Evolutionary conservation across 345 rosid species (phyloP), one percentile per base, ranked within the genome.

Genomic region (Arabis hirsuta): DNA sequence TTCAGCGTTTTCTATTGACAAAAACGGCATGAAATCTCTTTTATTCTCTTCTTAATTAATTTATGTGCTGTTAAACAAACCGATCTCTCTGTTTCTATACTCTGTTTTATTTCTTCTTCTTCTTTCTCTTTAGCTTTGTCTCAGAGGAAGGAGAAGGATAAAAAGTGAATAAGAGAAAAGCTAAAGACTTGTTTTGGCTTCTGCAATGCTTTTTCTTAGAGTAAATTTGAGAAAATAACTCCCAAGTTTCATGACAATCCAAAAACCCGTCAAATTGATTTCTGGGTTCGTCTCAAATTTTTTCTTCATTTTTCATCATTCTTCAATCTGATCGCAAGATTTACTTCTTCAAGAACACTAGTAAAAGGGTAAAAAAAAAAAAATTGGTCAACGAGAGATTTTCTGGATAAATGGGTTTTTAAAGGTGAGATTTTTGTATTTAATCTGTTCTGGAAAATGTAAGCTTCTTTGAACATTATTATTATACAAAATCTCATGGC

Each of bases 51-150:
- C 19, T 43, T 5, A 55, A 8, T 43, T 5, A 55, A 8, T 43
- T 20, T 36, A 10, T 67, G 24, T 14, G 51, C 57, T 68, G 63
- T 75, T 75, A 75, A 67, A 45, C 41, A 44, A 46, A 54, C 58
- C 19, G 5, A 54, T 36, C 74, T 62, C 64, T 75, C 74, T 61
- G 79, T 75, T 67, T 67, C 26, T 22, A 14, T 73, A 63, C 62
- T 74, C 62, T 51, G 55, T 59, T 43, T 50, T 27, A 22, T 22
- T 19, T 7, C 19, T 11, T 39, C 29, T 19, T 19, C 20, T 22
- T 72, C 60, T 57, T 47, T 6, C 8, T 29, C 32, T 60, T 14
- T 19, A 61, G 43, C 45, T 19, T 72, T 32, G 39, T 64, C n/a
- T 53, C 26, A n/a, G 46, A 52, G 3, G 22, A 42, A 71, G 29